Conservation (phyloP, 2,329 filamentous ascomycete genomes). For the Atkinsonella hypoxylon region DNA sequence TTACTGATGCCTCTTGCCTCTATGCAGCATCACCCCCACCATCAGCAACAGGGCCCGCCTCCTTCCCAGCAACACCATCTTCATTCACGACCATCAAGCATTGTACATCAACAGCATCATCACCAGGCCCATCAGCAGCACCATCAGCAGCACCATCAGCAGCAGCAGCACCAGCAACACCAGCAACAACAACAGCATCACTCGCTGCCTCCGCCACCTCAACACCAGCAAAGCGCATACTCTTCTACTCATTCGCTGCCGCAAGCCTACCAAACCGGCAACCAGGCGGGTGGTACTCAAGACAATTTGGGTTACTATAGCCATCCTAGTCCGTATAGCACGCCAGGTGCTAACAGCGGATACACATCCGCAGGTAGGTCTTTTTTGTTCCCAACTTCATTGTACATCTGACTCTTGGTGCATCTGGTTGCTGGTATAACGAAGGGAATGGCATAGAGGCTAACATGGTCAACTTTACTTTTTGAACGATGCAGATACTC, state of each 20-base stretch:
- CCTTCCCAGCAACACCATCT: constrained; percentile 51
- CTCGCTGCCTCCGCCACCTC: constrained; percentile 22
- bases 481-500: constrained; percentile 32
- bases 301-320: constrained; percentile 62
- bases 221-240: constrained; percentile 55
- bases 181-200: constrained; percentile 41
- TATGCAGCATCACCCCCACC: constrained; percentile 68
- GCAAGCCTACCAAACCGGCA: constrained; percentile 55
- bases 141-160: constrained; percentile 58
- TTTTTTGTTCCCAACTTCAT: constrained; percentile 1
- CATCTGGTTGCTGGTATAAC: too few relatives aligned
- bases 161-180: constrained; percentile 60
- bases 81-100: constrained; percentile 58
- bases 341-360: constrained; percentile 67
- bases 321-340: constrained; percentile 73
- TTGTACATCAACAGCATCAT: constrained; percentile 52
- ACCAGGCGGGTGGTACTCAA: constrained; percentile 49
- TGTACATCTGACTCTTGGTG: too few relatives aligned
- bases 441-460: background rate
- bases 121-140: constrained; percentile 29
- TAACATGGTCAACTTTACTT: background rate
- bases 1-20: constrained; percentile 48
- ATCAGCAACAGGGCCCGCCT: constrained; percentile 60
- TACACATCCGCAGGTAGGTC: constrained; percentile 77
- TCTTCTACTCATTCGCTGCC: constrained; percentile 53